phyloP scores from a whole-genome alignment of 305 asterid species.

The Coffea humblotiana region DNA sequence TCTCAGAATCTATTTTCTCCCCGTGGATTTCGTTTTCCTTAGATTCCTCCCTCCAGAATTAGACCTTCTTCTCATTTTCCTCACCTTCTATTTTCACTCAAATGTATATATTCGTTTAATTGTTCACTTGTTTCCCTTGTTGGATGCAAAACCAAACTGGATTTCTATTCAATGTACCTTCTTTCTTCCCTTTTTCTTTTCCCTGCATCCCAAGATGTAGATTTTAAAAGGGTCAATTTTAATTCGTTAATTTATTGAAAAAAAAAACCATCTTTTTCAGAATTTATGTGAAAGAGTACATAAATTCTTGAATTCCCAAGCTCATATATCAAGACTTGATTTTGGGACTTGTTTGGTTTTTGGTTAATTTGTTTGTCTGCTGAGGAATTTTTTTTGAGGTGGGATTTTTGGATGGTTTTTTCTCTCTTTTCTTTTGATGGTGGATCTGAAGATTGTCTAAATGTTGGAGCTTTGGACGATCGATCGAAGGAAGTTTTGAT shows the following conservation, averaged over 20 bases:
- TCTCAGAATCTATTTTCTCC: slow-evolving; percentile 31
- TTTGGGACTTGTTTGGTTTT: slow-evolving; percentile 10
- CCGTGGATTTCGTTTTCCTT: slow-evolving; percentile 32
- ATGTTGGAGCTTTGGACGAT: slow-evolving; percentile 22
- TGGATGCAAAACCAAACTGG: slow-evolving; percentile 12
- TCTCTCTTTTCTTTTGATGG: neutral
- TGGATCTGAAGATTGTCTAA: slow-evolving; percentile 26
- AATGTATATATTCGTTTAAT: neutral
- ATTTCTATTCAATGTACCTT: neutral
- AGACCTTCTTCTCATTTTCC: neutral
- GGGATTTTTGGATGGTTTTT: slow-evolving; percentile 11
- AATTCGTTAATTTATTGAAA: slow-evolving; percentile 19
- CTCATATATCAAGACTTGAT: neutral
- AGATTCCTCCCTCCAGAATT: neutral
- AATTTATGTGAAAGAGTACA: neutral
- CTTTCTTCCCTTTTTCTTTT: neutral
- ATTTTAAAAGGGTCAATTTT: slow-evolving; percentile 5
- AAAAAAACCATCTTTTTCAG: neutral
- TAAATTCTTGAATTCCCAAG: slow-evolving; percentile 8
- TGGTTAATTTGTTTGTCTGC: slow-evolving; percentile 7
- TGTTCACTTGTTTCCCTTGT: neutral
- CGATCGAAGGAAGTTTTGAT: slow-evolving; percentile 9
- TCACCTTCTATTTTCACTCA: neutral
- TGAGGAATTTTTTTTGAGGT: slow-evolving; percentile 7
- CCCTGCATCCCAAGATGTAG: slow-evolving; percentile 9